phyloP scores from a whole-genome alignment of 345 rosid species.

The Erucastrum elatum region DNA sequence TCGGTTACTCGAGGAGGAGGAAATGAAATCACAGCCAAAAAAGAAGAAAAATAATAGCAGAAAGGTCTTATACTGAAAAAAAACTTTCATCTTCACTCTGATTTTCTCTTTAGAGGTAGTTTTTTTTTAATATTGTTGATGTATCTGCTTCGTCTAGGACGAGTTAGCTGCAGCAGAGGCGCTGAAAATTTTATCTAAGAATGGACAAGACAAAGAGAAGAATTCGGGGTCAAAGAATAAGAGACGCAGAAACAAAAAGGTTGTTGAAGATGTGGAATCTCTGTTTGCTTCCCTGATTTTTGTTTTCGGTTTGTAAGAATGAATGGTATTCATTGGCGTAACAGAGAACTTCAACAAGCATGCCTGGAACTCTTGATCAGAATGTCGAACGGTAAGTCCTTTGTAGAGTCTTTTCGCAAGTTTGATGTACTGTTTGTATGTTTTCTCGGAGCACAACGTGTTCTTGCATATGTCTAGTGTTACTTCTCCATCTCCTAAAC shows the following conservation, averaged over 20 bases:
- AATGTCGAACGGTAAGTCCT: not conserved
- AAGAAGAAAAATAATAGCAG: slow-evolving; percentile 24
- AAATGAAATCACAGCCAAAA: not conserved
- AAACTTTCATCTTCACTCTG: not conserved
- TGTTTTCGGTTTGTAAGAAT: not conserved
- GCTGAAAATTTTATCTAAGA: not conserved
- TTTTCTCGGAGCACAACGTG: not conserved
- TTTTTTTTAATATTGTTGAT: not conserved
- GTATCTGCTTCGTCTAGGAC: not conserved
- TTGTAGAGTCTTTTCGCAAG: not conserved
- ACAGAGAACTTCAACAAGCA: not conserved
- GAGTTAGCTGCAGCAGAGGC: not conserved
- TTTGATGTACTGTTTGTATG: not conserved
- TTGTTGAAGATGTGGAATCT: not conserved
- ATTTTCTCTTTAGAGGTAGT: not conserved
- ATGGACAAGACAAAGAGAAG: not conserved
- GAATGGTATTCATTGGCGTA: not conserved
- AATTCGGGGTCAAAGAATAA: not conserved
- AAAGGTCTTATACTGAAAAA: slow-evolving; percentile 10
- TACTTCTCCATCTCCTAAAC: not conserved
- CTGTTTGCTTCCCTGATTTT: not conserved
- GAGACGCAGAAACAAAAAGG: not conserved
- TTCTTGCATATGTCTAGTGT: not conserved
- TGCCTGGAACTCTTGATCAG: not conserved
- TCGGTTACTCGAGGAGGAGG: not conserved